Evolutionary conservation across 108 stramenopile genomes (phyloP), one percentile per base, ranked within the genome.

Genomic region (Nannochloropsis granulata): DNA sequence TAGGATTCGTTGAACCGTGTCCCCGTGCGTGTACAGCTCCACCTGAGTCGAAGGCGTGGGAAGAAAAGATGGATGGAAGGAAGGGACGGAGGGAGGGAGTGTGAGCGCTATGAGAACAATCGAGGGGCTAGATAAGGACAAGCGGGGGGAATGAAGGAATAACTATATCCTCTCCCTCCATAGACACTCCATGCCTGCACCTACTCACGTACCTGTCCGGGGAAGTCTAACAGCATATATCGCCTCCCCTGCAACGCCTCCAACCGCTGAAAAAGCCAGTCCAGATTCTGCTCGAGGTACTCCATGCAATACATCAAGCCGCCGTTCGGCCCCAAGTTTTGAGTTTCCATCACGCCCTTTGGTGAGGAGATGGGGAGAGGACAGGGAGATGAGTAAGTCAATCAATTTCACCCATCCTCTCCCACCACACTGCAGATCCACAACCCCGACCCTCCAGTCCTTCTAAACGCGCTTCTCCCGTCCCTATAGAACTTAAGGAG

Each of bases 231-330:
- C 10, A 99, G 84, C 21, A 98, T 81, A 87, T 99, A 98, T 11
- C 87, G 86, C 56, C 56, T 16, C 19, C 43, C 78, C 13, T 43
- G 19, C 25, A 89, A 25, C 13, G 83, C 89, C 8, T 56, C 43
- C 10, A 92, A 71, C 23, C 79, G 83, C 16, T 92, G 89, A 23
- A 80, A 10, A 13, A 92, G 90, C 92, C 92, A 92, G 43, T 91
- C 91, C 24, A 87, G 43, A 71, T 92, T 91, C 45, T 91, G 78
- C 23, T 84, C 93, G 82, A 99, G 89, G 85, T 95, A 95, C 90
- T 98, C 97, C 92, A 99, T 94, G 86, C 98, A 98, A 88, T 96
- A 98, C 26, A 98, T 46, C 43, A 92, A 86, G 79, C 93, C 98
- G 23, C 98, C 98, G 83, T 99, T 99, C 12, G 98, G 97, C 19